A percentile compares a stretch with the other conserved stretches of the same genome.
phyloP scores from a whole-genome alignment of 306 rosid genomes.

The Nissolia schottii region DNA sequence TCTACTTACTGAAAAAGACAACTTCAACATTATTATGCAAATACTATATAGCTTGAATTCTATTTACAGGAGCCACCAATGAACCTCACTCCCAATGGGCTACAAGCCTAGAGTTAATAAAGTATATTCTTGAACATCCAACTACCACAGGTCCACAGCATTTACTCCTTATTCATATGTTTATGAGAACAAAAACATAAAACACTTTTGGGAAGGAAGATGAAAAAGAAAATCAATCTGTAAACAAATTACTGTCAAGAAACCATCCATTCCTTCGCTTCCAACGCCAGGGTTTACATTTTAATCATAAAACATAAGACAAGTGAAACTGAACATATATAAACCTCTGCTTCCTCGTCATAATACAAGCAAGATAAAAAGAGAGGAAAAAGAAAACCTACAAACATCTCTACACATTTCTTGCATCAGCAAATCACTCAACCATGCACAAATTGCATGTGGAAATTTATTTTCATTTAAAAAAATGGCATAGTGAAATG shows the following conservation, averaged over 20 bases:
- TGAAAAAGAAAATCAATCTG: not conserved
- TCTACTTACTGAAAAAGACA: not conserved
- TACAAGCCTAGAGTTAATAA: not conserved
- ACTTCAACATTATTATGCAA: not conserved
- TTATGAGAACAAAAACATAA: not conserved
- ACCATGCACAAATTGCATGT: not conserved
- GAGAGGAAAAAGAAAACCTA: not conserved
- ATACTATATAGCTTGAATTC: not conserved
- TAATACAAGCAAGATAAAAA: not conserved
- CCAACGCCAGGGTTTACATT: conserved; percentile 9
- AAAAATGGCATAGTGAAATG: not conserved
- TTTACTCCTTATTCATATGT: not conserved
- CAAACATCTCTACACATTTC: not conserved
- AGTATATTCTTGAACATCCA: not conserved
- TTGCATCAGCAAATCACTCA: not conserved
- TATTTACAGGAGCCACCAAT: conserved; percentile 8
- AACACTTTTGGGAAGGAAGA: not conserved
- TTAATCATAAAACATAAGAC: not conserved
- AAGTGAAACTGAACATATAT: not conserved
- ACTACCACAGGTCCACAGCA: not conserved
- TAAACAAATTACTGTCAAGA: not conserved
- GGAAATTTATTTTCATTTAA: no score
- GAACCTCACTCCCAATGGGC: conserved; percentile 9
- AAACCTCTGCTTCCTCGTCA: not conserved
- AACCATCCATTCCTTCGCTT: not conserved